Evolutionary conservation across 2,329 filamentous ascomycete genomes (phyloP).

Genomic region (Fusarium bactridioides): DNA sequence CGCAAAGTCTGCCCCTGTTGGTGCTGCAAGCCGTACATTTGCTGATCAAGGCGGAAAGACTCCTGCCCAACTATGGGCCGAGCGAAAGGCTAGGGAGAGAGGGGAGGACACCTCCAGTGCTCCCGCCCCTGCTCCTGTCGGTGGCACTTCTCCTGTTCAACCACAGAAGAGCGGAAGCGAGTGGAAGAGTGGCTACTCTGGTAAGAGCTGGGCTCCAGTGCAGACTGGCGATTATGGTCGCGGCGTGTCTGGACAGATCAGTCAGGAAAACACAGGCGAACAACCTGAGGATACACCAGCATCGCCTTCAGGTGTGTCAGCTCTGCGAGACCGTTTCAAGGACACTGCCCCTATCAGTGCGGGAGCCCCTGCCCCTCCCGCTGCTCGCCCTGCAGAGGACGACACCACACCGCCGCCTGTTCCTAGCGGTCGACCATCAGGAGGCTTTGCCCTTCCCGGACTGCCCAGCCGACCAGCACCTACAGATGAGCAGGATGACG

Average conservation of each 20-base stretch:
- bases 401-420: conserved; percentile 58
- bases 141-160: conserved; percentile 61
- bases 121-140: conserved; percentile 46
- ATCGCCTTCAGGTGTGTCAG: conserved; percentile 70
- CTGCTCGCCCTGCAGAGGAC: conserved; percentile 49
- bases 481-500: conserved; percentile 55
- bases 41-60: conserved; percentile 96
- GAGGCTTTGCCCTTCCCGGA: conserved; percentile 81
- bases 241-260: conserved; percentile 58
- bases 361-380: conserved; percentile 48
- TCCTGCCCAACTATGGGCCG: conserved; percentile 94
- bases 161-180: conserved; percentile 77
- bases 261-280: conserved; percentile 70
- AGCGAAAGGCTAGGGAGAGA: conserved; percentile 89
- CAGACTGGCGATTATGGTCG: conserved; percentile 73
- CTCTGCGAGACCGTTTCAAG: conserved; percentile 84
- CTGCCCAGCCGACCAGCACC: conserved; percentile 69
- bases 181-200: conserved; percentile 91
- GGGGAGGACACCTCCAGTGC: conserved; percentile 56
- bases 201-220: conserved; percentile 90
- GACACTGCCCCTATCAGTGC: conserved; percentile 75
- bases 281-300: conserved; percentile 59
- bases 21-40: conserved; percentile 88
- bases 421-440: conserved; percentile 73
- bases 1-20: conserved; percentile 67